These are phyloP conservation scores for Thelephora aurantiotincta DNA, from an alignment of 768 basidiomycete species.

Conservation along the genomic window DNA sequence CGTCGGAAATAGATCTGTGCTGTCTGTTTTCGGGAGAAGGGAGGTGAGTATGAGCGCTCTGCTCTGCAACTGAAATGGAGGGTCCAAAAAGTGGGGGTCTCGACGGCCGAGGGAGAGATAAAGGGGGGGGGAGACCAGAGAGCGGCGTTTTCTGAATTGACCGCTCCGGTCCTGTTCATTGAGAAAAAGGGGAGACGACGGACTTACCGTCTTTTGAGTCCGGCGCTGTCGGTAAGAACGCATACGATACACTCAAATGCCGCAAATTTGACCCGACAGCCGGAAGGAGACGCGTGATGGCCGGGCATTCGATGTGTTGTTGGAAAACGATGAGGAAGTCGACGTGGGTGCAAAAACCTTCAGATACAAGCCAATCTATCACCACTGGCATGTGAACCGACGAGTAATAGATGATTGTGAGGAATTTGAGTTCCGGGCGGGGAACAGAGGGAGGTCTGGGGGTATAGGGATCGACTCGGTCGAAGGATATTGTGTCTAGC, in stretches of 20 bases:
- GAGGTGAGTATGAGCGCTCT: too few species aligned
- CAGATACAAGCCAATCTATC: conserved; percentile 12
- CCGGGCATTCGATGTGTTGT: conserved; percentile 10
- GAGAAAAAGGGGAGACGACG: not conserved
- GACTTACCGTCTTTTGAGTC: not conserved
- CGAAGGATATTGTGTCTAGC: conserved; percentile 9
- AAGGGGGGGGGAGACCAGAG: too few species aligned
- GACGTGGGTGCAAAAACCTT: conserved; percentile 7
- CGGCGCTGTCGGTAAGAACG: not conserved
- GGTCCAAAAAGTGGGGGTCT: not conserved
- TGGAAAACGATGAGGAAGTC: conserved; percentile 8
- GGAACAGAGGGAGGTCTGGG: not conserved
- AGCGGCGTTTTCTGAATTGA: too few species aligned
- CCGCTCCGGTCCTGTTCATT: too few species aligned
- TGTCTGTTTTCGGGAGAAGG: too few species aligned
- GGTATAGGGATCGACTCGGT: conserved; percentile 10
- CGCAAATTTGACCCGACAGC: conserved; percentile 8
- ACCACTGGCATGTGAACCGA: conserved; percentile 8
- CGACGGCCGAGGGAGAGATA: too few species aligned
- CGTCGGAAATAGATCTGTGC: not conserved
- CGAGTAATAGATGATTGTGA: conserved; percentile 9
- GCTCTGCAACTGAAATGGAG: not conserved
- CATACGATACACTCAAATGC: not conserved
- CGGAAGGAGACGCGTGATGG: conserved; percentile 10
- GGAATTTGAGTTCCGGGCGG: conserved; percentile 2